Conservation (phyloP, 2,329 filamentous ascomycete species). For the Paecilomyces fulvus region DNA sequence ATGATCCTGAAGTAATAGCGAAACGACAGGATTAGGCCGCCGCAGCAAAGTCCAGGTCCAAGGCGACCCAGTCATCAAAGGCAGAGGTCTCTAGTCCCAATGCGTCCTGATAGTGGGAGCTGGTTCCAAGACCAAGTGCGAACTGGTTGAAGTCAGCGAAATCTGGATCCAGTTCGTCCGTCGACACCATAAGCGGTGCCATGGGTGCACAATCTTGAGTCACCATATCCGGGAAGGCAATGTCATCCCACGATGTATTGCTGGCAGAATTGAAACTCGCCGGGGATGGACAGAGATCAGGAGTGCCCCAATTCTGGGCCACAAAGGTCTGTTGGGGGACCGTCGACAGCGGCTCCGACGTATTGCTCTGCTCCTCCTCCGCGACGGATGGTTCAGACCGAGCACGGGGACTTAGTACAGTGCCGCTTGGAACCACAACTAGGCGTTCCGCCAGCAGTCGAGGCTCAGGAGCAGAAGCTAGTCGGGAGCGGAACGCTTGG, state of each 20-base stretch:
- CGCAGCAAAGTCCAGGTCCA: slow-evolving; percentile 22
- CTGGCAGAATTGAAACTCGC: slow-evolving; percentile 13
- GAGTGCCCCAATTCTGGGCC: slow-evolving; percentile 20
- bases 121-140: slow-evolving; percentile 19
- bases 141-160: slow-evolving; percentile 26
- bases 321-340: slow-evolving; percentile 15
- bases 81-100: slow-evolving; percentile 17
- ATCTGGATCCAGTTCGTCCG: slow-evolving; percentile 21
- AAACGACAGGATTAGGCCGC: slow-evolving; percentile 8
- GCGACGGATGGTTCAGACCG: neutral
- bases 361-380: neutral
- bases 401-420: neutral
- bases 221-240: neutral
- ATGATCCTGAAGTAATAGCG: slow-evolving; percentile 10
- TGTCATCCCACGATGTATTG: neutral
- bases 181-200: slow-evolving; percentile 15
- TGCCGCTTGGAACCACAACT: neutral
- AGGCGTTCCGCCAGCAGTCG: slow-evolving; percentile 4
- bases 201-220: neutral
- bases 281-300: slow-evolving; percentile 25
- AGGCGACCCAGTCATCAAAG: slow-evolving; percentile 24
- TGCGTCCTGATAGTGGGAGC: slow-evolving; percentile 9
- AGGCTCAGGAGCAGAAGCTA: slow-evolving; percentile 25
- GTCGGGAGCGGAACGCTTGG: slow-evolving; percentile 23
- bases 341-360: slow-evolving; percentile 4